Percentiles rank a stretch among this genome's conserved stretches.
phyloP scores from a whole-genome alignment of 441 rosid genomes.

The Bocquillonia castaneifolia region DNA sequence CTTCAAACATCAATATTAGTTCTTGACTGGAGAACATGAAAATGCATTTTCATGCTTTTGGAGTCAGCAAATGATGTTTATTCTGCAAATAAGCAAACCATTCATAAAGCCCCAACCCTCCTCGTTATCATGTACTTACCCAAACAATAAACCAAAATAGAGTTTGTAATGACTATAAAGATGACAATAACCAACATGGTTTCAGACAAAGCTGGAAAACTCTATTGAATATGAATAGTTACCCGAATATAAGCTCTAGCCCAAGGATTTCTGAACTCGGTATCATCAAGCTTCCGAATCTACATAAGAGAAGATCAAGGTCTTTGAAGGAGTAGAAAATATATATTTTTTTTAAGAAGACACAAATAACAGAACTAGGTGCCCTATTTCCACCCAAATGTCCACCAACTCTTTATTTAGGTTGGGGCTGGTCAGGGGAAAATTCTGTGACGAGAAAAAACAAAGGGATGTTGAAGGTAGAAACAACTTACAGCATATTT shows the following conservation, averaged over 20 bases:
- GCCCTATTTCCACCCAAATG: no score
- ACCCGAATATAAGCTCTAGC: constrained; percentile 77
- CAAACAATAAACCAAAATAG: neutral
- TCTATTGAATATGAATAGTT: constrained; percentile 5
- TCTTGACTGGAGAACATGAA: neutral
- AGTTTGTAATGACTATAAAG: no score
- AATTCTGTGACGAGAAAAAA: neutral
- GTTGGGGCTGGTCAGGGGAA: no score
- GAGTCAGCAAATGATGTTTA: neutral
- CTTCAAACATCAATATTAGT: neutral
- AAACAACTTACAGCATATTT: constrained; percentile 80
- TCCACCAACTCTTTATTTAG: neutral
- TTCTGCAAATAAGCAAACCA: neutral
- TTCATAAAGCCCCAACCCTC: neutral
- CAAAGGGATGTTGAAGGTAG: neutral
- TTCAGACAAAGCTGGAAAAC: neutral
- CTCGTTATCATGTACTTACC: neutral
- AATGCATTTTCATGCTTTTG: neutral
- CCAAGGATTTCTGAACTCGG: constrained; percentile 89
- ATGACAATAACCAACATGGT: neutral
- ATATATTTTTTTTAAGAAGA: constrained; percentile 14
- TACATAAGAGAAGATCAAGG: constrained; percentile 23
- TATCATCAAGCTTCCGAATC: constrained; percentile 84
- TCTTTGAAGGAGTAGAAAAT: no score
- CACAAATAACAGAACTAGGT: neutral